Conservation (phyloP, 2,329 filamentous ascomycete genomes). For the Ophiocordyceps camponoti-saundersi region DNA sequence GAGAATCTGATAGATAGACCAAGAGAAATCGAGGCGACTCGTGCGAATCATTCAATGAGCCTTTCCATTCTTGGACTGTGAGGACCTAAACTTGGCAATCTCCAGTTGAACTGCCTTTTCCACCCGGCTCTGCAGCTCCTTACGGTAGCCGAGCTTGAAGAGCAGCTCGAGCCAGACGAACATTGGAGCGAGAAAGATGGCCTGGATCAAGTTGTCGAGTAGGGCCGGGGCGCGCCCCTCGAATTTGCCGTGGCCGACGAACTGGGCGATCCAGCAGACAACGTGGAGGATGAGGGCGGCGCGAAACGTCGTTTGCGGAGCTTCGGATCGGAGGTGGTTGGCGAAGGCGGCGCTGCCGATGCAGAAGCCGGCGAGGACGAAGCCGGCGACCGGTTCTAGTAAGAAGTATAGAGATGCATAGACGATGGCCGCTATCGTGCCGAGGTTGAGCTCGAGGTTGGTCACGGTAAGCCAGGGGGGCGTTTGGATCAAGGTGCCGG, state of each 20-base stretch:
- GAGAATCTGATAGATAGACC: not conserved
- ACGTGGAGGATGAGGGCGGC: conserved; percentile 51
- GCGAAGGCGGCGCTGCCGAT: conserved; percentile 56
- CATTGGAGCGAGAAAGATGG: conserved; percentile 80
- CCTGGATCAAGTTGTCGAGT: conserved; percentile 81
- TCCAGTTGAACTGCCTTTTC: conserved; percentile 61
- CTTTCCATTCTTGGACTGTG: conserved; percentile 37
- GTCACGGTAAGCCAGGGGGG: conserved; percentile 52
- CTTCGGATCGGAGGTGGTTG: conserved; percentile 54
- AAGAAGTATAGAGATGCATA: conserved; percentile 76
- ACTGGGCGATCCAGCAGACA: conserved; percentile 73
- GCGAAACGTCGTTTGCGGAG: conserved; percentile 31
- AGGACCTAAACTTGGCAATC: conserved; percentile 53
- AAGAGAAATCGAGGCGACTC: not conserved
- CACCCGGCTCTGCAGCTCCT: conserved; percentile 68
- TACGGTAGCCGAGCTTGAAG: conserved; percentile 80
- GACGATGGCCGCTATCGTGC: conserved; percentile 44
- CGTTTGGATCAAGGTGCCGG: conserved; percentile 42
- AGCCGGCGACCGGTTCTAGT: conserved; percentile 84
- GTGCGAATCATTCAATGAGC: conserved; percentile 21
- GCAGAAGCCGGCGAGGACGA: conserved; percentile 57
- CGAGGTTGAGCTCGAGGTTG: conserved; percentile 48
- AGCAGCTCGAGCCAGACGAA: conserved; percentile 95
- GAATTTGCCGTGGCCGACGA: conserved; percentile 78
- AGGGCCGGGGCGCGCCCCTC: conserved; percentile 79